These are phyloP conservation scores for Aureococcus anophagefferens DNA, from an alignment of 108 stramenopile species.

Conservation along the genomic window DNA sequence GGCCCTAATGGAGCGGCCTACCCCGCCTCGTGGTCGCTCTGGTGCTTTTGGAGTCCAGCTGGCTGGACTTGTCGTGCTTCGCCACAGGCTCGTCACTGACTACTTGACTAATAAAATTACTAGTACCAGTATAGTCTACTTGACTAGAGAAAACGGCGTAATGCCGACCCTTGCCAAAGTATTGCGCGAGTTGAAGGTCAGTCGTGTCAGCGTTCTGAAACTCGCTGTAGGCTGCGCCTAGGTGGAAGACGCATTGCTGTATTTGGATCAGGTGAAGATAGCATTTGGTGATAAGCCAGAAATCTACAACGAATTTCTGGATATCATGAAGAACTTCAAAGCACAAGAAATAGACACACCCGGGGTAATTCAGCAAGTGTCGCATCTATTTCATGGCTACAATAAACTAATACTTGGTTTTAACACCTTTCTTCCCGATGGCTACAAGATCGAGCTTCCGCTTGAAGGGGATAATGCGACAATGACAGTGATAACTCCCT, in stretches of 20 bases:
- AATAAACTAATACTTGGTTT: conserved; percentile 89
- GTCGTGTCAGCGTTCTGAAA: no score
- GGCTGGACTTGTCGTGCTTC: no score
- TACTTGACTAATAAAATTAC: no score
- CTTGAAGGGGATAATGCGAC: background rate
- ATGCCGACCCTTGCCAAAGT: no score
- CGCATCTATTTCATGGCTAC: conserved; percentile 90
- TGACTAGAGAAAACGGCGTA: no score
- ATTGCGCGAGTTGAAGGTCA: no score
- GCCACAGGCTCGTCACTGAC: no score
- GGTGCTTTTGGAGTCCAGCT: no score
- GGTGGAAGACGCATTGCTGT: conserved; percentile 97
- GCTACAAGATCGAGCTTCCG: conserved; percentile 82
- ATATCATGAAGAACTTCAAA: conserved; percentile 96
- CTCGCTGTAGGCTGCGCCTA: background rate
- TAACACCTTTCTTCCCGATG: conserved; percentile 98
- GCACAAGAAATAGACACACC: conserved; percentile 93
- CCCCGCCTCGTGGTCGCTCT: no score
- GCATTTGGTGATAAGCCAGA: conserved; percentile 95
- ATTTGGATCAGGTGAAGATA: conserved; percentile 96
- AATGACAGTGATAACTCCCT: no score
- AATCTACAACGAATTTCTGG: conserved; percentile 97
- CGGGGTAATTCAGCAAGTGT: conserved; percentile 91
- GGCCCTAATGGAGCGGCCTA: no score
- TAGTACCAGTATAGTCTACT: no score